Conservation (phyloP, 2,329 filamentous ascomycete genomes). For the Hymenoscyphus occultus region DNA sequence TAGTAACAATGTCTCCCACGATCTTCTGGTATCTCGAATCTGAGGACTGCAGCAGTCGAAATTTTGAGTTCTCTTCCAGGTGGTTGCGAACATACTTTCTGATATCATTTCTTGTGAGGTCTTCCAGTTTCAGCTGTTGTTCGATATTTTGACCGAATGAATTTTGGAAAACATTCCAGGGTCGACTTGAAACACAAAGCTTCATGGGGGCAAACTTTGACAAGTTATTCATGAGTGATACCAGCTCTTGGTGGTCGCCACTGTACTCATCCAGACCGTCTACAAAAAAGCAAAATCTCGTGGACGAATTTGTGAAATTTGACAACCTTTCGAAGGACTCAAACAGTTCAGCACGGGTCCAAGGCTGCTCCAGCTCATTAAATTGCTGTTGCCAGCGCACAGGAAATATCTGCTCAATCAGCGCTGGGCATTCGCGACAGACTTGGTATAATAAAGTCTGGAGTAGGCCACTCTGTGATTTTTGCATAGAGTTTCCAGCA, state of each 20-base stretch:
- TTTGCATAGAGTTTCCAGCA: slow-evolving; percentile 34
- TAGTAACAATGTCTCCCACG: slow-evolving; percentile 12
- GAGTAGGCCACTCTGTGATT: slow-evolving; percentile 16
- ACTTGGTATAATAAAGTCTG: slow-evolving; percentile 14
- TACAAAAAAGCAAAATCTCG: slow-evolving; percentile 16
- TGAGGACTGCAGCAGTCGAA: neutral
- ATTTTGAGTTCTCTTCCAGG: neutral
- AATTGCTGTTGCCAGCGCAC: neutral
- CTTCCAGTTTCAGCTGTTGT: slow-evolving; percentile 25
- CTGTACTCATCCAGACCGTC: slow-evolving; percentile 22
- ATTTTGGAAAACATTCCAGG: slow-evolving; percentile 18
- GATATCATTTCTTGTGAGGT: slow-evolving; percentile 24
- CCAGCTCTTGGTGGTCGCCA: slow-evolving; percentile 14
- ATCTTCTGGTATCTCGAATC: neutral
- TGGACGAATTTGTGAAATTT: neutral
- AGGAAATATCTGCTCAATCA: slow-evolving; percentile 7
- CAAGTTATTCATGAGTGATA: neutral
- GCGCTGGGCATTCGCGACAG: slow-evolving; percentile 4
- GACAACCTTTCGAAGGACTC: neutral
- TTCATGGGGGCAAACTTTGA: slow-evolving; percentile 12
- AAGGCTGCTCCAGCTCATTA: neutral
- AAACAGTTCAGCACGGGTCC: slow-evolving; percentile 1
- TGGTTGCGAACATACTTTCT: slow-evolving; percentile 9
- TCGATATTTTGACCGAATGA: slow-evolving; percentile 4
- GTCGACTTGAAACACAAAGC: slow-evolving; percentile 22